phyloP scores from a whole-genome alignment of 331 rosid species.

The Pyracantha coccinea region DNA sequence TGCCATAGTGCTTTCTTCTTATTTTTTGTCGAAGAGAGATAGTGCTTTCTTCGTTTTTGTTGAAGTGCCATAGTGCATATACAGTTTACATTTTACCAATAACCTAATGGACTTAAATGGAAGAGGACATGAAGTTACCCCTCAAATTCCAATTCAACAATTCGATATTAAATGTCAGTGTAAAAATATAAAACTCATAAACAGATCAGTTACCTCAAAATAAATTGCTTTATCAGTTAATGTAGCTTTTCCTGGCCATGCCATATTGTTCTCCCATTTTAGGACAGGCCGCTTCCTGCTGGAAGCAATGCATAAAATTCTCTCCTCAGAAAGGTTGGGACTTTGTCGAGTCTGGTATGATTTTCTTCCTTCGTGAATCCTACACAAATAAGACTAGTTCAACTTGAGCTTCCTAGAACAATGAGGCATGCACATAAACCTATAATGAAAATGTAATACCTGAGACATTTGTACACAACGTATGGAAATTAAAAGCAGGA shows the following conservation, averaged over 20 bases:
- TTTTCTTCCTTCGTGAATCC: constrained; percentile 70
- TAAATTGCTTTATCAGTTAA: constrained; percentile 86
- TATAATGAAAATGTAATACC: neutral
- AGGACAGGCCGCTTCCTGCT: constrained; percentile 80
- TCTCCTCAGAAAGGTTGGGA: constrained; percentile 54
- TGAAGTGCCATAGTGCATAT: neutral
- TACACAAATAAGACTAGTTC: constrained; percentile 34
- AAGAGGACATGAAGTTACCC: neutral
- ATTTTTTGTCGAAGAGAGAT: too few species aligned
- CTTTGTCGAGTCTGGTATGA: constrained; percentile 60
- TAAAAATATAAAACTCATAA: neutral
- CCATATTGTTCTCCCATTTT: constrained; percentile 92
- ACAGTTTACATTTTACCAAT: neutral
- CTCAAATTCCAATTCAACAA: neutral
- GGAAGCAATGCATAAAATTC: constrained; percentile 71
- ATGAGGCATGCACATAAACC: neutral
- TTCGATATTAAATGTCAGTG: neutral
- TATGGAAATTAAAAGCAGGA: neutral
- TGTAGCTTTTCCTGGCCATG: constrained; percentile 97
- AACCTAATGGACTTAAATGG: neutral
- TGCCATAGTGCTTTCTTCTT: neutral
- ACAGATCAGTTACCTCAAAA: constrained; percentile 70
- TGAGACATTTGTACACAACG: neutral
- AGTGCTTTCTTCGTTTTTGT: neutral
- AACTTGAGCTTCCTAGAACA: constrained; percentile 5